A percentile compares a stretch with the other conserved stretches of the same genome.
Evolutionary conservation across 1,139 yeast species (phyloP).

Genomic region (Yamadazyma blattariae): DNA sequence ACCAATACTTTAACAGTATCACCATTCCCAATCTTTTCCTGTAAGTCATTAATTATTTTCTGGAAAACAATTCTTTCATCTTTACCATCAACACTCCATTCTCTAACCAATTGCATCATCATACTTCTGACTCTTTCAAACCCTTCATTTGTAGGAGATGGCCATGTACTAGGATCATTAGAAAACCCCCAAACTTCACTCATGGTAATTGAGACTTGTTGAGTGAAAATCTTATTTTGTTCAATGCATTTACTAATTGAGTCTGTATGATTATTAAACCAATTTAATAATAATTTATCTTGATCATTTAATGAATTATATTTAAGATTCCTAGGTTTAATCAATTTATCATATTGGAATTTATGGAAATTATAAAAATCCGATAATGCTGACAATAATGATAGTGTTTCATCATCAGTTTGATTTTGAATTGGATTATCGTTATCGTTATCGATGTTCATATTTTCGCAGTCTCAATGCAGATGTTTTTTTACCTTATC

Average conservation of each 20-base stretch:
- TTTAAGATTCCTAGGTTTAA: conserved; percentile 34
- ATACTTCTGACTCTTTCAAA: conserved; percentile 62
- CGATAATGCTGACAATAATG: conserved; percentile 38
- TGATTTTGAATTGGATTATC: no score
- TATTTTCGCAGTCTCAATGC: no score
- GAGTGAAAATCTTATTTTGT: conserved; percentile 48
- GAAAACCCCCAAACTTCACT: conserved; percentile 56
- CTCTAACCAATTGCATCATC: conserved; percentile 64
- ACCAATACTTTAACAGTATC: conserved; percentile 50
- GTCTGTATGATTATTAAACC: conserved; percentile 49
- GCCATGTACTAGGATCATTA: conserved; percentile 47
- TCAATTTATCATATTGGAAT: conserved; percentile 34
- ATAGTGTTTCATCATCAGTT: conserved; percentile 33
- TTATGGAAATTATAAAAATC: conserved; percentile 33
- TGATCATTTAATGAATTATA: conserved; percentile 28
- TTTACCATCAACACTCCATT: conserved; percentile 69
- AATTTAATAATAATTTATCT: conserved; percentile 47
- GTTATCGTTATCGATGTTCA: no score
- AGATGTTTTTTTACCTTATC: no score
- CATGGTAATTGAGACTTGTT: conserved; percentile 43
- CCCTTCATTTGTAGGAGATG: conserved; percentile 40
- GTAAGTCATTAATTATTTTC: conserved; percentile 45
- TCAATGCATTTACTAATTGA: conserved; percentile 45
- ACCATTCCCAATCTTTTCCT: conserved; percentile 42
- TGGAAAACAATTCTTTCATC: conserved; percentile 50